phyloP scores from a whole-genome alignment of 495 filamentous ascomycete species.

The Tuber melanosporum region DNA sequence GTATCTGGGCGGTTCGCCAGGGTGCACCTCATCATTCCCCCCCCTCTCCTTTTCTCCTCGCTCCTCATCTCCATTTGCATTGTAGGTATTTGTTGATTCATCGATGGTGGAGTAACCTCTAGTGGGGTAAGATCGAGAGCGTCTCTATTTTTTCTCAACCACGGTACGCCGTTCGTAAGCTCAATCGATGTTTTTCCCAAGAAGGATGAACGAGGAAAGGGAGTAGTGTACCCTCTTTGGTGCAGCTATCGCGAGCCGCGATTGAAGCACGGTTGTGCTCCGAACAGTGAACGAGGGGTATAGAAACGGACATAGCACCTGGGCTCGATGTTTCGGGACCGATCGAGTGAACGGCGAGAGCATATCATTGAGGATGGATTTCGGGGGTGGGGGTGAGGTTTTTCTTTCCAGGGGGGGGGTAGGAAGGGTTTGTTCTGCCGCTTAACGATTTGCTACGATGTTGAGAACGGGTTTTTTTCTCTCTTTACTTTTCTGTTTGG shows the following conservation, averaged over 20 bases:
- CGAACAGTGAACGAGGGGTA: neutral
- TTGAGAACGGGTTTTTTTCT: neutral
- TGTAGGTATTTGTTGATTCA: neutral
- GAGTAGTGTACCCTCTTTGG: neutral
- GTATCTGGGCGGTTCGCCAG: neutral
- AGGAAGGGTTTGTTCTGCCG: neutral
- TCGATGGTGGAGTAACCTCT: neutral
- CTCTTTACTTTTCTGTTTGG: neutral
- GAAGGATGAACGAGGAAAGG: neutral
- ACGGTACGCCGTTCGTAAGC: neutral
- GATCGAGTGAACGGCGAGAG: neutral
- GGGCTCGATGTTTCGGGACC: neutral
- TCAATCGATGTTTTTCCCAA: neutral
- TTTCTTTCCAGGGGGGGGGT: neutral
- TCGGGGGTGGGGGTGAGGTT: neutral
- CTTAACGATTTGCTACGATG: neutral
- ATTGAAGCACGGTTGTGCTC: neutral
- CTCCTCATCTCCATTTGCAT: neutral
- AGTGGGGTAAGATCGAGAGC: neutral
- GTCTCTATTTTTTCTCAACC: neutral
- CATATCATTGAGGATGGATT: slow-evolving; percentile 1
- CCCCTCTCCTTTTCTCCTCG: neutral
- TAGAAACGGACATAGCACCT: neutral
- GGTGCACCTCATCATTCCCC: neutral
- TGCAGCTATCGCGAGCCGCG: neutral